Percentiles rank a stretch among this genome's conserved stretches.
These are phyloP conservation scores for Phyllosticta paracitricarpa DNA, from an alignment of 2,329 filamentous ascomycete genomes.

Conservation along the genomic window DNA sequence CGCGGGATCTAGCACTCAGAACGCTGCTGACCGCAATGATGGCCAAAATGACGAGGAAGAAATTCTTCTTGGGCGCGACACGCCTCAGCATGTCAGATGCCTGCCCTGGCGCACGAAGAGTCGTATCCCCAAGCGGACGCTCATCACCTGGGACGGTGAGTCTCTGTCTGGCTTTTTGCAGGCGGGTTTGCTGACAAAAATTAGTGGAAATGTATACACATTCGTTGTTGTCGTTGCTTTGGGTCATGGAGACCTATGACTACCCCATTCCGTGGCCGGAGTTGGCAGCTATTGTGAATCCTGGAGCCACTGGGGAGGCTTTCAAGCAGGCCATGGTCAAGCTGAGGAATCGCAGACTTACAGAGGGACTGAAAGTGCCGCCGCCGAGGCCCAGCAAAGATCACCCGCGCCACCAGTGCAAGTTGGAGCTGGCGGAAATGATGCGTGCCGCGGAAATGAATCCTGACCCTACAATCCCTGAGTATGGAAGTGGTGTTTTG, in stretches of 20 bases:
- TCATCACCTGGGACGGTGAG: conserved; percentile 4
- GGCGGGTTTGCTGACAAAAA: neutral
- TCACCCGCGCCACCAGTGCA: neutral
- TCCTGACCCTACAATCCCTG: neutral
- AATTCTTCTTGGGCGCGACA: neutral
- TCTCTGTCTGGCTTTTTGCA: neutral
- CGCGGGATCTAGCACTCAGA: neutral
- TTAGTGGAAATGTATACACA: neutral
- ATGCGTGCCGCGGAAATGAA: neutral
- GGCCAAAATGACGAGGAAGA: neutral
- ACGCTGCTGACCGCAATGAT: neutral
- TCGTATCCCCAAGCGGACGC: neutral
- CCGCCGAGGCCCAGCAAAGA: conserved; percentile 1
- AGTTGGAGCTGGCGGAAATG: neutral
- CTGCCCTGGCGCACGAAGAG: neutral
- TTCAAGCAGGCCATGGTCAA: conserved; percentile 5
- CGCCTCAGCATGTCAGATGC: neutral
- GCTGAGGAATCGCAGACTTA: neutral
- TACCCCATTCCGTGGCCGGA: conserved; percentile 1
- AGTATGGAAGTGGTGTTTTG: neutral
- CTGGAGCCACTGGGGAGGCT: conserved; percentile 4
- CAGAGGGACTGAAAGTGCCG: conserved; percentile 1
- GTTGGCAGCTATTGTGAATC: conserved; percentile 1
- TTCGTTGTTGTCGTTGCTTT: neutral
- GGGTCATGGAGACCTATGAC: neutral